These are phyloP conservation scores for Lunasporangiospora selenospora DNA, from an alignment of 192 early-diverging fungal genomes.

Conservation along the genomic window DNA sequence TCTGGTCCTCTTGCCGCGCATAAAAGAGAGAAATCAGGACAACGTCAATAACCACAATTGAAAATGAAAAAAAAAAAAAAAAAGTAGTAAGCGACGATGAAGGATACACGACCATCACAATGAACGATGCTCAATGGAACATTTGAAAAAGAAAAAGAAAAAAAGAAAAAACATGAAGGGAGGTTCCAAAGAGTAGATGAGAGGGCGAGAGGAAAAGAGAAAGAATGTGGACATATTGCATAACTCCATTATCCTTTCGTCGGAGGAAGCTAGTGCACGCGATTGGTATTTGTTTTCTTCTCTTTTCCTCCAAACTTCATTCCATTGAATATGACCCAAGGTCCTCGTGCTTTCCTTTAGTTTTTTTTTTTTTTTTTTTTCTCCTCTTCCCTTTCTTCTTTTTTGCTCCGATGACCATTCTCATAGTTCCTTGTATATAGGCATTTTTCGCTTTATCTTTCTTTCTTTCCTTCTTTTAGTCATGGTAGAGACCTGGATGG, in stretches of 20 bases:
- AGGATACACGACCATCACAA: too few relatives aligned
- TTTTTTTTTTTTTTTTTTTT: not conserved
- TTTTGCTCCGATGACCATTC: too few relatives aligned
- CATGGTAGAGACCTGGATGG: not conserved
- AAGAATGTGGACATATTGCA: not conserved
- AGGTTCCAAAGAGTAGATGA: too few relatives aligned
- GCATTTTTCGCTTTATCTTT: not conserved
- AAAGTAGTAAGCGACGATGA: not conserved
- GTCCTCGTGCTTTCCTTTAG: not conserved
- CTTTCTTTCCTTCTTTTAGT: not conserved
- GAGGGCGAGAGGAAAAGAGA: not conserved
- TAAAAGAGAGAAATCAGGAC: not conserved
- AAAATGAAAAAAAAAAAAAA: not conserved
- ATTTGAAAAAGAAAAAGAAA: not conserved
- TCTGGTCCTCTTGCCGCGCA: conserved; percentile 33
- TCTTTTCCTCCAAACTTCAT: not conserved
- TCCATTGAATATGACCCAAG: not conserved
- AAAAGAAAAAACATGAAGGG: not conserved
- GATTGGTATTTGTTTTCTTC: not conserved
- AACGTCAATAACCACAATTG: not conserved
- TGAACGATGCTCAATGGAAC: too few relatives aligned
- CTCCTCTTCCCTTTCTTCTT: not conserved
- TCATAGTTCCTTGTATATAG: too few relatives aligned
- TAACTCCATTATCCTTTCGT: not conserved
- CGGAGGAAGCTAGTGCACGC: not conserved